A percentile compares a stretch with the other conserved stretches of the same genome.
Evolutionary conservation across 768 basidiomycete genomes (phyloP).

Genomic region (Leccinum arenicola): DNA sequence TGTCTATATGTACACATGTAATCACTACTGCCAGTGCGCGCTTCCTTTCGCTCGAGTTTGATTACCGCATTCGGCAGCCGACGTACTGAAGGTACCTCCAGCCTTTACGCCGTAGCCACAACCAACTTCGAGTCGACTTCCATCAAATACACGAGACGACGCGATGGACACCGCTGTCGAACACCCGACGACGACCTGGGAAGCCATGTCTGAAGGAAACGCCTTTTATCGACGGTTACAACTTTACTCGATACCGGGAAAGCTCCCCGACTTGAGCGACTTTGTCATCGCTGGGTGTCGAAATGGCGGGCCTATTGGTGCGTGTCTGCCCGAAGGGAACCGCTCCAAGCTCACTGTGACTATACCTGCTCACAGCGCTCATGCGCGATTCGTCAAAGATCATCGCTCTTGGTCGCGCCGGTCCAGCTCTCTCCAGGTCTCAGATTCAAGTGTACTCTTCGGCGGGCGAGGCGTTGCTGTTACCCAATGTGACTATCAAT

Average conservation of each 20-base stretch:
- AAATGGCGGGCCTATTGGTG: conserved; percentile 89
- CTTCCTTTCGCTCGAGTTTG: neutral
- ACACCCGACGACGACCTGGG: conserved; percentile 84
- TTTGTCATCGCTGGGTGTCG: conserved; percentile 79
- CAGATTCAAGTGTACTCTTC: conserved; percentile 89
- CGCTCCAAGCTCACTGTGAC: conserved; percentile 2
- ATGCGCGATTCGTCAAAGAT: conserved; percentile 85
- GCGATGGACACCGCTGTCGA: conserved; percentile 44
- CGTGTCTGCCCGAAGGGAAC: conserved; percentile 12
- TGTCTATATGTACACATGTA: neutral
- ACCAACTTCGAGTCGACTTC: neutral
- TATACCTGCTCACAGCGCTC: conserved; percentile 51
- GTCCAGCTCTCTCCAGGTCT: conserved; percentile 60
- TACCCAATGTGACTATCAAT: conserved; percentile 65
- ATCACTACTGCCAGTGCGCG: neutral
- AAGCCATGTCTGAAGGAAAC: conserved; percentile 82
- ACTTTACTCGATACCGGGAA: conserved; percentile 79
- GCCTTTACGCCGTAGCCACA: neutral
- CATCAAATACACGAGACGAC: neutral
- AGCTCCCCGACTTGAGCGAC: conserved; percentile 74
- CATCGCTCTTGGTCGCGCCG: conserved; percentile 61
- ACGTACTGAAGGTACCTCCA: neutral
- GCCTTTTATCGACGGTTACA: conserved; percentile 88
- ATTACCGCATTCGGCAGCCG: conserved; percentile 4
- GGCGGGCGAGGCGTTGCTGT: conserved; percentile 68